These are phyloP conservation scores for Leccinum variicolor DNA, from an alignment of 768 basidiomycete genomes.

Conservation along the genomic window DNA sequence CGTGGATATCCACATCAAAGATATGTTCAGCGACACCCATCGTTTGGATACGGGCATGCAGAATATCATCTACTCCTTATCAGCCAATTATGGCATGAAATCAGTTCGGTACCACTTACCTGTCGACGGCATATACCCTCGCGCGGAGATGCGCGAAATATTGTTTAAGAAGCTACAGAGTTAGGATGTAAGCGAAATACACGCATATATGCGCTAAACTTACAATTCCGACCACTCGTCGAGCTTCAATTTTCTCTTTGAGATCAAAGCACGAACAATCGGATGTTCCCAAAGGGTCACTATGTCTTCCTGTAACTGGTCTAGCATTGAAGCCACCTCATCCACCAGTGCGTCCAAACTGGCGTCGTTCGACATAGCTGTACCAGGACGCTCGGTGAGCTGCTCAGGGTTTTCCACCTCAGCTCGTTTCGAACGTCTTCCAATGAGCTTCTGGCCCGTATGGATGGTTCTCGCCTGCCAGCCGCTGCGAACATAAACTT, in stretches of 20 bases:
- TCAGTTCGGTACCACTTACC: slow-evolving; percentile 41
- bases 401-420: slow-evolving; percentile 27
- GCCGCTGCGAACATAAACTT: slow-evolving; percentile 73
- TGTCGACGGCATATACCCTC: slow-evolving; percentile 70
- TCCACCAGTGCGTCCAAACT: slow-evolving; percentile 55
- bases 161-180: slow-evolving; percentile 65
- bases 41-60: slow-evolving; percentile 87
- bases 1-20: slow-evolving; percentile 78
- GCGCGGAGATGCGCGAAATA: slow-evolving; percentile 66
- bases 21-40: slow-evolving; percentile 86
- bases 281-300: slow-evolving; percentile 70
- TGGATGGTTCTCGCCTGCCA: slow-evolving; percentile 75
- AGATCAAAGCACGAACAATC: slow-evolving; percentile 64
- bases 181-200: slow-evolving; percentile 3
- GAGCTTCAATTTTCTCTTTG: slow-evolving; percentile 65
- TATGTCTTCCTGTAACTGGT: slow-evolving; percentile 60
- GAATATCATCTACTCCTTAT: slow-evolving; percentile 63
- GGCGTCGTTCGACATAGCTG: slow-evolving; percentile 28
- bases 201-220: slow-evolving; percentile 35
- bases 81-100: slow-evolving; percentile 26
- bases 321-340: slow-evolving; percentile 59
- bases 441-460: slow-evolving; percentile 38
- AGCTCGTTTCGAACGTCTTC: slow-evolving; percentile 25
- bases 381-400: slow-evolving; percentile 24
- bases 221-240: slow-evolving; percentile 91